phyloP scores from a whole-genome alignment of 2,329 filamentous ascomycete genomes.

The Lecanicillium sp. region DNA sequence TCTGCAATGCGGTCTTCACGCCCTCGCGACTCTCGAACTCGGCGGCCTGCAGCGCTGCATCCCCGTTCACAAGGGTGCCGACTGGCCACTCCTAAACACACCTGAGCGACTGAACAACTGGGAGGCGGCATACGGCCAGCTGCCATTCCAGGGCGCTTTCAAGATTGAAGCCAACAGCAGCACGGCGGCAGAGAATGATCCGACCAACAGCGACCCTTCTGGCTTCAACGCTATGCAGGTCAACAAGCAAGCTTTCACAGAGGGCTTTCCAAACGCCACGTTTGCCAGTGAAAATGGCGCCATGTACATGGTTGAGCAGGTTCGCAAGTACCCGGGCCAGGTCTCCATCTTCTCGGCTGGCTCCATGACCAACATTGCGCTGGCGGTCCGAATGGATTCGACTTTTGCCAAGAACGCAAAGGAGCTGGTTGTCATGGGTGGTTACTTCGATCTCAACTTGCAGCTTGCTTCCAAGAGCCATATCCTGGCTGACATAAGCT shows the following conservation, averaged over 20 bases:
- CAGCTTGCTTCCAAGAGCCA: constrained; percentile 17
- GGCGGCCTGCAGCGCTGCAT: constrained; percentile 35
- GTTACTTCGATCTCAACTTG: constrained; percentile 36
- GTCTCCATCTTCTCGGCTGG: constrained; percentile 37
- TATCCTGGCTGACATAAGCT: constrained; percentile 17
- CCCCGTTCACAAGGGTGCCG: constrained; percentile 35
- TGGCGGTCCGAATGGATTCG: constrained; percentile 36
- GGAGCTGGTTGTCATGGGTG: constrained; percentile 41
- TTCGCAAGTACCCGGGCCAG: constrained; percentile 39
- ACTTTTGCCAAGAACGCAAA: constrained; percentile 36
- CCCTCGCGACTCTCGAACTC: constrained; percentile 35
- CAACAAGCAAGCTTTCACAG: constrained; percentile 29
- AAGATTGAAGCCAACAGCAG: constrained; percentile 31
- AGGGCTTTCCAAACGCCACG: constrained; percentile 37
- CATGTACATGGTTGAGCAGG: constrained; percentile 37
- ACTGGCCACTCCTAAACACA: constrained; percentile 38
- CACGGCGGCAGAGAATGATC: constrained; percentile 33
- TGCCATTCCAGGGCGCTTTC: constrained; percentile 38
- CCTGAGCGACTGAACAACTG: constrained; percentile 33
- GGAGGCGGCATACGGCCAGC: constrained; percentile 32
- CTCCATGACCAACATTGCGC: constrained; percentile 38
- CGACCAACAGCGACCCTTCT: constrained; percentile 34
- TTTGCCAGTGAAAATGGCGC: constrained; percentile 30
- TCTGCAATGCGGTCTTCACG: constrained; percentile 34
- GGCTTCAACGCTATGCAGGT: constrained; percentile 17